phyloP scores from a whole-genome alignment of 441 rosid genomes.

The Breynia disticha region DNA sequence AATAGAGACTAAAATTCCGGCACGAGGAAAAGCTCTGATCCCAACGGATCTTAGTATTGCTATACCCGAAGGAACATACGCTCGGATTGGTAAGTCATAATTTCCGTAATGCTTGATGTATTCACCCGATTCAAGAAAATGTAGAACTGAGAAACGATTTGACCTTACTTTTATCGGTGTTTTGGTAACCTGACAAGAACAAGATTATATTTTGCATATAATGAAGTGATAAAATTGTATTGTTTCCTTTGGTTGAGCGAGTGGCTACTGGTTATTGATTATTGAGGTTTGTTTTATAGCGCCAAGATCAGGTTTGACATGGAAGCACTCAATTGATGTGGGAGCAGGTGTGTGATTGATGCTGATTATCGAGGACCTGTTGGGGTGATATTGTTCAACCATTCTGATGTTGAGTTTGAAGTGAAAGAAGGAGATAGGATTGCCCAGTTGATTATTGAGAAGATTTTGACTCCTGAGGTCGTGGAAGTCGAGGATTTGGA shows the following conservation, averaged over 20 bases:
- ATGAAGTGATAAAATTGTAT: too few species aligned
- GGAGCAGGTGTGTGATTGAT: constrained; percentile 78
- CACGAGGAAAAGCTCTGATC: constrained; percentile 70
- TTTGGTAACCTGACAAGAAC: too few species aligned
- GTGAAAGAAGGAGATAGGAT: constrained; percentile 59
- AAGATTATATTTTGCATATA: too few species aligned
- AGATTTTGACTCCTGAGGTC: constrained; percentile 52
- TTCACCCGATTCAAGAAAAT: too few species aligned
- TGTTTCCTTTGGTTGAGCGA: too few species aligned
- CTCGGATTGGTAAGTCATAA: constrained; percentile 48
- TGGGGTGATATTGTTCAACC: constrained; percentile 63
- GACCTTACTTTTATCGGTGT: too few species aligned
- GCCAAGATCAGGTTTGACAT: constrained; percentile 72
- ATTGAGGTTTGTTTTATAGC: constrained; percentile 19
- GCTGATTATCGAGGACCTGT: constrained; percentile 74
- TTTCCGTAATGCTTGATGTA: too few species aligned
- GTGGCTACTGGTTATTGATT: background rate
- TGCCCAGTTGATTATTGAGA: constrained; percentile 67
- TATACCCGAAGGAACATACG: constrained; percentile 72
- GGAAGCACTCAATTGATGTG: constrained; percentile 77
- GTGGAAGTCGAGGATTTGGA: constrained; percentile 60
- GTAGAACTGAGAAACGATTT: background rate
- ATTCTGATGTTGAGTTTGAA: constrained; percentile 55
- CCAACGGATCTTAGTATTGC: constrained; percentile 78
- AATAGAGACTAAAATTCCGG: constrained; percentile 49